Base-by-base conservation (phyloP, 1,284 basidiomycete species). In the Malassezia japonica region DNA sequence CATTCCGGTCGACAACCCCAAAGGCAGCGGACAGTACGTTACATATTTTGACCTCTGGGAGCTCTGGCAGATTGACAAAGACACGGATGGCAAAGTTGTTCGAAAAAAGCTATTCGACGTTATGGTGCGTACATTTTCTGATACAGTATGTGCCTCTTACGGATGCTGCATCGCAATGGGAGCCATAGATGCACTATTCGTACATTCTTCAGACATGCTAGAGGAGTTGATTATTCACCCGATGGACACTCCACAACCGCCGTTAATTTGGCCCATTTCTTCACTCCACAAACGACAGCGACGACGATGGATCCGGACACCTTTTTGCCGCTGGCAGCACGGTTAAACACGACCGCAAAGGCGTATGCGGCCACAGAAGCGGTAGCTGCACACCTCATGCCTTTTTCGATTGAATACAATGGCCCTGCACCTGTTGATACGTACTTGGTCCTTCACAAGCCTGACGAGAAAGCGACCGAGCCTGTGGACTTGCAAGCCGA, bases 31-130 rank as follows among this genome's bases (percentile, higher is more conserved):
- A 1, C 53, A 64, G 40, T 57, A 56, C 56, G 49, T 40, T 6
- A 16, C 13, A 34, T 34, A 16, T 16, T 6, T 6, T 34, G n/a
- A n/a, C n/a, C n/a, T n/a, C n/a, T 55, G 53, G 45, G 52, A 62
- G 28, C 62, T 70, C 24, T 61, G 53, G 29, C 63, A 67, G 33
- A 51, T 70, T 25, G 65, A 67, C 44, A 62, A 95, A 73, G 83
- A 85, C 58, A 76, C 65, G 28, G 55, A 82, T 0, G 91, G 91
- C 0, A 77, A 78, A 1, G 79, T 95, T 0, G 82, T 78, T 0
- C 73, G 80, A 72, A 79, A 78, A 54, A 77, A 80, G 61, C 75
- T 92, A 1, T 89, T 92, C 75, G 83, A 79, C n/a, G 90, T 95
- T 15, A 77, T 78, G 15, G 45, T 46, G 24, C 15, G 45, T 46